Base-by-base conservation (phyloP, 2,329 filamentous ascomycete species). In the Microdochium paspali region DNA sequence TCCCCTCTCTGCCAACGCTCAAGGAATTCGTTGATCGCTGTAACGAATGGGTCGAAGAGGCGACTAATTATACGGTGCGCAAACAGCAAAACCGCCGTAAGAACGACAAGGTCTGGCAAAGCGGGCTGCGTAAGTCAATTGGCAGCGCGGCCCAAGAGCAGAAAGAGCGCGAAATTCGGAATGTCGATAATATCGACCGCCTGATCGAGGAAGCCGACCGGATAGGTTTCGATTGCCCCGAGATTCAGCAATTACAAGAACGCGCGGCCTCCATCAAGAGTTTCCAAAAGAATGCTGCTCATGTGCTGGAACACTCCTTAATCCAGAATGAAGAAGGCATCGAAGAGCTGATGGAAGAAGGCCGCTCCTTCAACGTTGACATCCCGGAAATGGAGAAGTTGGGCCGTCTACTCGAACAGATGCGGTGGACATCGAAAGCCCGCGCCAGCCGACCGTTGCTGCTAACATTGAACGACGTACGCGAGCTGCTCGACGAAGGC, bases 71-170 rank as follows among this genome's bases (percentile, higher is more conserved):
- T 71, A 95, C 90, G 60, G 90, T 93, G 50, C 87, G 93, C 57
- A 98, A 98, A 71, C 91, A 96, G 70, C 91, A 96, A 67, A 95
- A 94, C 61, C 86, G 93, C 53, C 88, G 91, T 51, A 97, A 97
- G 68, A 95, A 86, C 65, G 91, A 96, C 59, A 93, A 89, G 61
- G 80, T 79, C 42, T 93, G 86, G 81, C 86, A 89, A 54, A 84
- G 80, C 58, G 79, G 82, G 47, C 79, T 79, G 56, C 76, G 83
- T 45, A 91, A 86, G 65, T 84, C 82, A 46, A 80, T 85, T 47
- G 70, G 73, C 18, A 70, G 57, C 53, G 53, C 67, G 2, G 63
- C 61, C 59, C 72, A 62, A 45, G 90, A 96, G 59, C 76, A 85
- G 56, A 93, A 95, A 66, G 88, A 96, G 61, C 83, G 83, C 55